Evolutionary conservation across 2,329 filamentous ascomycete genomes (phyloP), one percentile per base, ranked within the genome.

Genomic region (Botrytis hyacinthi): DNA sequence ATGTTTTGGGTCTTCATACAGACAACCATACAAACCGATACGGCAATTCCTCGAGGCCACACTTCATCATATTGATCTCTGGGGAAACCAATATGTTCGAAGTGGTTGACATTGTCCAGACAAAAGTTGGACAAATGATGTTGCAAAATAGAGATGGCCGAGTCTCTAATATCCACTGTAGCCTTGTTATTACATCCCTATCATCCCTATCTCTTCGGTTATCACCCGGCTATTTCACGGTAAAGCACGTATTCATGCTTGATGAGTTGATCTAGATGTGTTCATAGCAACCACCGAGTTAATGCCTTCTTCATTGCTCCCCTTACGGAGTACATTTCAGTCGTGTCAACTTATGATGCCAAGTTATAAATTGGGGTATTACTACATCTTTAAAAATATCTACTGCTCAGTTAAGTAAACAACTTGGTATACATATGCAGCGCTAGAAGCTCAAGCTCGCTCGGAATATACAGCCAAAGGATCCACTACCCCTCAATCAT

Each of bases 171-270:
- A 35, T 57, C 65, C 65, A 68, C 65, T 54, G 20, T 69, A 69
- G 48, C 48, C 48, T 69, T 69, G 66, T 65, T 57, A 8, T 57
- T 29, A 57, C 51, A 57, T 29, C 65, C 65, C 26, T 40, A n/a
- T 20, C 48, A 68, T 68, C 46, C 35, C 66, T 42, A 68, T 68
- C 65, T 29, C 35, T 40, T 68, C 65, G 65, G 32, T 29, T 68
- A 57, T 68, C 62, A 22, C 12, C 20, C 66, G 66, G 66, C 35
- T 69, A 57, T 69, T 69, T 51, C 40, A 57, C n/a, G 66, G 62
- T 35, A 35, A 14, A 46, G 16, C 40, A 63, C 2, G 5, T 46
- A 32, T 46, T 44, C 40, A 65, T 65, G 62, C 62, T 65, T 46
- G n/a, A 46, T 46, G n/a, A 65, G 29, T 67, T 40, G 35, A 68